phyloP scores from a whole-genome alignment of 305 asterid species.

The Plantago lanceolata region DNA sequence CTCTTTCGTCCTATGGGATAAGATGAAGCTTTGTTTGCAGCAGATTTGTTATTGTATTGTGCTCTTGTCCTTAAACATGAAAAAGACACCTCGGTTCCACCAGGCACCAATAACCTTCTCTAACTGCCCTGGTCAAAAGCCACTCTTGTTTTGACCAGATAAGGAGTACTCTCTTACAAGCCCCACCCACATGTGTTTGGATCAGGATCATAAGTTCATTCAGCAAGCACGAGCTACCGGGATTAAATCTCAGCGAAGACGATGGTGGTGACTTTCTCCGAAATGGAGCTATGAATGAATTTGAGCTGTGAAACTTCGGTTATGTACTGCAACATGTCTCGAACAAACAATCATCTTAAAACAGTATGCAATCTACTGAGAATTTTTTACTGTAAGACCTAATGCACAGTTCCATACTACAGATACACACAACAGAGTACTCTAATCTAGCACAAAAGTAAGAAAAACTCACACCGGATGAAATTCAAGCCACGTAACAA shows the following conservation, averaged over 20 bases:
- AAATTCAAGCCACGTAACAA: not conserved
- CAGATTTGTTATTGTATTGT: not conserved
- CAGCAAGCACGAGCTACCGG: no score
- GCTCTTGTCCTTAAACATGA: slow-evolving; percentile 1
- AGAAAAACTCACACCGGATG: slow-evolving; percentile 8
- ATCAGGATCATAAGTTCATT: not conserved
- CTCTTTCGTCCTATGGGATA: slow-evolving; percentile 5
- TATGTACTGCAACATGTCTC: no score
- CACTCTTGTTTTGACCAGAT: slow-evolving; percentile 8
- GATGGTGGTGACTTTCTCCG: no score
- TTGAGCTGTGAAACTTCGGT: no score
- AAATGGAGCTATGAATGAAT: no score
- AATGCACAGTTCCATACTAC: not conserved
- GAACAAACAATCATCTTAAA: no score
- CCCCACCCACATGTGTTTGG: not conserved
- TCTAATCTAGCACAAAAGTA: slow-evolving; percentile 11
- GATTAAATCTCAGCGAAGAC: no score
- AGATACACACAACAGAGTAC: not conserved
- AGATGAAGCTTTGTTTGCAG: slow-evolving; percentile 4
- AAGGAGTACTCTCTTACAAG: not conserved
- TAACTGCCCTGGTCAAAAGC: slow-evolving; percentile 14
- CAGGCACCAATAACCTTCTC: slow-evolving; percentile 10
- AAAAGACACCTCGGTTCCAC: slow-evolving; percentile 13
- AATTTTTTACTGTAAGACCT: slow-evolving; percentile 2
- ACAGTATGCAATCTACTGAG: slow-evolving; percentile 2